These are phyloP conservation scores for Citrus inodora DNA, from an alignment of 345 rosid species.

Conservation along the genomic window DNA sequence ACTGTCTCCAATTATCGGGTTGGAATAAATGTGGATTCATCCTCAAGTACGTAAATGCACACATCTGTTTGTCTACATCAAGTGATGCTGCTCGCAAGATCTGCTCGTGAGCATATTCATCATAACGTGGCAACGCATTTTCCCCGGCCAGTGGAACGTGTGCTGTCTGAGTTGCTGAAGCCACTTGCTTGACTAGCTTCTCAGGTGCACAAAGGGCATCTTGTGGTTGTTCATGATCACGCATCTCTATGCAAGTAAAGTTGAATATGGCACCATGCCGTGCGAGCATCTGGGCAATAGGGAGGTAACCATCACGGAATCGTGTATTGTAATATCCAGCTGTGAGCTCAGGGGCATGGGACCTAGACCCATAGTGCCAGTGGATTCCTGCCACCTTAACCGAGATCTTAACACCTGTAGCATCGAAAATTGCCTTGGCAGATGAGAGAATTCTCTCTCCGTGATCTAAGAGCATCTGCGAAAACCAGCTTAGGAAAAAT, in stretches of 20 bases:
- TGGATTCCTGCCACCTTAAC: slow-evolving; percentile 95
- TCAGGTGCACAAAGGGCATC: slow-evolving; percentile 91
- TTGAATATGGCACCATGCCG: slow-evolving; percentile 86
- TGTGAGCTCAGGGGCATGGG: slow-evolving; percentile 97
- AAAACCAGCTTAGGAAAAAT: slow-evolving; percentile 91
- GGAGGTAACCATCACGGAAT: slow-evolving; percentile 81
- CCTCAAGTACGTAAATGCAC: slow-evolving; percentile 95
- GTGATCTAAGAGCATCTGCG: slow-evolving; percentile 79
- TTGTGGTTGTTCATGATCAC: slow-evolving; percentile 96
- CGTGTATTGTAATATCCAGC: slow-evolving; percentile 97
- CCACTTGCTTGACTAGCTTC: slow-evolving; percentile 90
- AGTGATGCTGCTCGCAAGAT: slow-evolving; percentile 64
- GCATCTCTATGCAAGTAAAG: slow-evolving; percentile 96
- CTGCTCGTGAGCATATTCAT: slow-evolving; percentile 71
- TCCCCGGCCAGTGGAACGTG: slow-evolving; percentile 86
- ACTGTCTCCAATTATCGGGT: slow-evolving; percentile 75
- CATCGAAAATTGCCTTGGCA: slow-evolving; percentile 51
- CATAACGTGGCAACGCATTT: slow-evolving; percentile 84
- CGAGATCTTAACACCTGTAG: slow-evolving; percentile 59
- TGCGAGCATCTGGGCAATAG: slow-evolving; percentile 87
- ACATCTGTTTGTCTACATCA: slow-evolving; percentile 66
- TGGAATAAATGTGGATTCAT: slow-evolving; percentile 83
- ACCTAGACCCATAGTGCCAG: slow-evolving; percentile 94
- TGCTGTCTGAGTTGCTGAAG: slow-evolving; percentile 64
- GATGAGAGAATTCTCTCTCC: slow-evolving; percentile 75